Evolutionary conservation across 495 filamentous ascomycete genomes (phyloP).

Genomic region (Stereocaulon alpinum): DNA sequence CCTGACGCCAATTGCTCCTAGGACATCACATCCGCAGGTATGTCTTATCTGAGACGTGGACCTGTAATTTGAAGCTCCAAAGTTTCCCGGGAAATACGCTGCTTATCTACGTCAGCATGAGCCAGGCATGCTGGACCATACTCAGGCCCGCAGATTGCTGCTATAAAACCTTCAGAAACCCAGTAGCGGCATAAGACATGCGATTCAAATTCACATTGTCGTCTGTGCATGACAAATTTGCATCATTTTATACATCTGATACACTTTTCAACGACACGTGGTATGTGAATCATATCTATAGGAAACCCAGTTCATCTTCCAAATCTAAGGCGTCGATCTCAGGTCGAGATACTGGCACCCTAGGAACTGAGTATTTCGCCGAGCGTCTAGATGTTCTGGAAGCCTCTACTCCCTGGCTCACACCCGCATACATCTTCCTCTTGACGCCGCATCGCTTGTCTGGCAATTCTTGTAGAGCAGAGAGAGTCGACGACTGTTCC

Average conservation of each 20-base stretch:
- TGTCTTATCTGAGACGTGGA: neutral
- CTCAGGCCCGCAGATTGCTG: neutral
- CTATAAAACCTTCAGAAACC: neutral
- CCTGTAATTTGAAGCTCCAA: neutral
- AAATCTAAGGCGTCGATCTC: neutral
- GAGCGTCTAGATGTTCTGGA: too few relatives aligned
- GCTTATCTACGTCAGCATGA: neutral
- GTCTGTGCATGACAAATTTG: too few relatives aligned
- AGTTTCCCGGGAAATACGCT: too few relatives aligned
- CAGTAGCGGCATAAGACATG: neutral
- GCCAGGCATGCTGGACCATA: neutral
- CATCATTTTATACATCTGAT: neutral
- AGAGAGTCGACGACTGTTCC: neutral
- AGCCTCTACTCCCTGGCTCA: neutral
- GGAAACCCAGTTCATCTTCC: slow-evolving; percentile 16
- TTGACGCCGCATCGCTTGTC: neutral
- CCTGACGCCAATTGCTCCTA: too few relatives aligned
- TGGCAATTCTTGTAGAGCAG: neutral
- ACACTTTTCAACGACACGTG: neutral
- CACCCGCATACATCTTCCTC: neutral
- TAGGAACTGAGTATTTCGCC: neutral
- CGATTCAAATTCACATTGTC: too few relatives aligned
- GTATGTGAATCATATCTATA: neutral
- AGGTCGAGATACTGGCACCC: neutral
- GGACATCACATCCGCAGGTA: neutral